Base-by-base conservation (phyloP, 495 filamentous ascomycete genomes). In the Aspergillus sparsus region DNA sequence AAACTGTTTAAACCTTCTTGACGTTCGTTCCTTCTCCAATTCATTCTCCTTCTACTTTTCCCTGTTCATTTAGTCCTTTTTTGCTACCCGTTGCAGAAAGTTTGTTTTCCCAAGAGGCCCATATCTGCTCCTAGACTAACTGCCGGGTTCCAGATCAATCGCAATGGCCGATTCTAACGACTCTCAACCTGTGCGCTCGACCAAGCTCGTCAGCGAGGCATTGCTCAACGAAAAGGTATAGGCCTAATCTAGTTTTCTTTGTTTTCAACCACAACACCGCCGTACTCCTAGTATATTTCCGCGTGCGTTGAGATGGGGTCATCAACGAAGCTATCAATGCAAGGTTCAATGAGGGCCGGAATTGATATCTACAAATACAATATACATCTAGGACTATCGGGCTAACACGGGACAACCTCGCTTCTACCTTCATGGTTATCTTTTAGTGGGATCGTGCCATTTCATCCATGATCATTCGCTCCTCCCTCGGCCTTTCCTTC, bases 361-460 rank as follows among this genome's bases (percentile, higher is more conserved):
- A 54, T 42, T 18, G n/a, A 41, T 21, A 42, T 21, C 9, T 27
- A 27, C 21, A 27, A 27, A 27, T 27, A 27, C 21, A 27, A 27
- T 1, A 1, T 1, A 27, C 3, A 18, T 16, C n/a, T 41, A 18
- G 15, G n/a, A 8, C 34, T 10, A 18, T 57, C 21, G 39, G 47
- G 62, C 53, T 57, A 57, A 60, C 46, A 39, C 46, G 57, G 15
- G 50, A 18, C 31, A 4, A 32, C 16, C 37, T 36, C 45, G 55
- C 55, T 58, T 50, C 41, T 44, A 58, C 46, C 45, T 50, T 45
- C 55, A 15, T 21, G 46, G 41, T 21, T 44, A 54, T 63, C 53
- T 55, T n/a, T 35, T 60, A 99, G 95, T 99, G 94, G 94, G 94
- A 99, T 75, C 91, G 88, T 75, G 96, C 93, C 74, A 87, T 98